Evolutionary conservation across 2,329 filamentous ascomycete genomes (phyloP).

Genomic region (Epichloe scottii): DNA sequence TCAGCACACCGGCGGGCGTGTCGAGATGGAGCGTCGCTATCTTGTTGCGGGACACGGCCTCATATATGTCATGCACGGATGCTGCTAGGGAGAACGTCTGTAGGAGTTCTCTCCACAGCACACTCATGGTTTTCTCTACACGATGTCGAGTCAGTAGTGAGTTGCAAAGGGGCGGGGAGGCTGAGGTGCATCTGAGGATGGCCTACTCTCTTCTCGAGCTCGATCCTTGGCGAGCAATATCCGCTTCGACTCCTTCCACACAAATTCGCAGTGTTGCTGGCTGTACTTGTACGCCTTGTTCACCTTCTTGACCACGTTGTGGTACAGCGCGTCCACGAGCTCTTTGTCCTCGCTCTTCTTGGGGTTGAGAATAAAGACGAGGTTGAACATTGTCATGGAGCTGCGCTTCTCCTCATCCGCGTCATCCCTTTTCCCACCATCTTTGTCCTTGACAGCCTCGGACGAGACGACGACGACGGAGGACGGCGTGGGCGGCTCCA

Average conservation of each 20-base stretch:
- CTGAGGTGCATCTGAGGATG: no score
- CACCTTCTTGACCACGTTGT: constrained; percentile 82
- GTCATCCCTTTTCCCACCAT: constrained; percentile 29
- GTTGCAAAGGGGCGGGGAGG: no score
- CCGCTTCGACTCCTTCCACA: constrained; percentile 79
- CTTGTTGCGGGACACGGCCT: constrained; percentile 68
- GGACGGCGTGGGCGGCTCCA: constrained; percentile 13
- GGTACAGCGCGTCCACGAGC: constrained; percentile 65
- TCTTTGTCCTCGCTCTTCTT: constrained; percentile 64
- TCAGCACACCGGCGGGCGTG: constrained; percentile 43
- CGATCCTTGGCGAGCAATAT: constrained; percentile 75
- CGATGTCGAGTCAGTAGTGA: background rate
- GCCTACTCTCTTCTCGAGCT: constrained; percentile 54
- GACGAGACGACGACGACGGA: constrained; percentile 12
- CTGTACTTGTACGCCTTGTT: constrained; percentile 88
- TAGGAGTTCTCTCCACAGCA: constrained; percentile 58
- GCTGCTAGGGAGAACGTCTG: constrained; percentile 66
- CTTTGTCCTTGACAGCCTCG: constrained; percentile 16
- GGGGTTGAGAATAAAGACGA: constrained; percentile 83
- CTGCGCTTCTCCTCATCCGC: constrained; percentile 49
- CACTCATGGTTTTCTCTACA: constrained; percentile 45
- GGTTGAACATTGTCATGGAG: constrained; percentile 93
- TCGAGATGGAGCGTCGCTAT: constrained; percentile 76
- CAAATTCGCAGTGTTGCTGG: constrained; percentile 79
- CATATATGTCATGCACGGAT: constrained; percentile 71